Base-by-base conservation (phyloP, 2,329 filamentous ascomycete genomes). In the Byssoonygena ceratinophila region DNA sequence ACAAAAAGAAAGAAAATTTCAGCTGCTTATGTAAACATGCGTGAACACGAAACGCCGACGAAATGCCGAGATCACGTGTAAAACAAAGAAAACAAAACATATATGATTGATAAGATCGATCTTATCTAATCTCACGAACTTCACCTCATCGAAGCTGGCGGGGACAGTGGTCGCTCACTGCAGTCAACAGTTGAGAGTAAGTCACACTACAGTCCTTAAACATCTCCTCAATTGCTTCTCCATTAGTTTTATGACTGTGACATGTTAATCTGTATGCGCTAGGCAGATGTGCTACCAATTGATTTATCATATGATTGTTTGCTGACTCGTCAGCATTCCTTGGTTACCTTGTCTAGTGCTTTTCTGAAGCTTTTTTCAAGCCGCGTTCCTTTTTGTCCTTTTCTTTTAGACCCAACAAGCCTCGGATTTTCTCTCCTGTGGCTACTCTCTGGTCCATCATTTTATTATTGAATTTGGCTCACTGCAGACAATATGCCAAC, bases 401-500 rank as follows among this genome's bases (percentile, higher is more conserved):
- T 34, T 41, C 16, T 47, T 20, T 43, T 6, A 23, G 4, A 12
- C 18, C 20, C 16, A 4, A 23, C 18, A 23, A 16, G 25, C 8
- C 12, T 6, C 4, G 22, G 2, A 40, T 11, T 20, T 5, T 22
- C 3, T 22, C 16, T 40, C 20, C 20, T 40, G n/a, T 16, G n/a
- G 32, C 12, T 14, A 34, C 32, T 34, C 32, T 34, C 39, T 22
- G 25, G 22, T 12, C 12, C 39, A 41, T 5, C 2, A 8, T 41
- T 12, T 11, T 20, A 5, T 12, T n/a, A 23, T 12, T 18, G 14
- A 1, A 20, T 7, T 2, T 18, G 5, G 2, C 14, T 48, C 55
- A 32, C 5, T 3, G 9, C 22, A 23, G 31, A 27, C 20, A 52
- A 39, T 8, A 71, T 68, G 63, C 53, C 61, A 52, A 60, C 84